Conservation (phyloP, 257 asterid genomes). For the Eucommia ulmoides region DNA sequence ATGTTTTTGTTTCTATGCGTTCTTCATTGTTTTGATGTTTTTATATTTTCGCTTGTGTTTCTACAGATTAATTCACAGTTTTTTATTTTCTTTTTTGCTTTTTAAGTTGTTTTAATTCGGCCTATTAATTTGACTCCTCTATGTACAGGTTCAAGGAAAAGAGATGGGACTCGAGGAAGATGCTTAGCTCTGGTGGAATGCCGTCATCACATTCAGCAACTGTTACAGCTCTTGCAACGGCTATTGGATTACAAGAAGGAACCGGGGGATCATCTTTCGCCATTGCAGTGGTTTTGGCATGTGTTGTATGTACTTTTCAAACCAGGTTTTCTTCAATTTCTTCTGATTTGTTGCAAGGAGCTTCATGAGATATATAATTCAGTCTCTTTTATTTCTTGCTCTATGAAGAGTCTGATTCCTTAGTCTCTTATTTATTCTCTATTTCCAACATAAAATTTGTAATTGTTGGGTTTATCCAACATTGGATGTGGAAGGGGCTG, state of each 20-base stretch:
- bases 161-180: constrained; percentile 84
- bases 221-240: constrained; percentile 72
- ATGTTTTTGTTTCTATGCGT: too few species aligned
- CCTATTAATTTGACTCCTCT: constrained; percentile 33
- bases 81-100: constrained; percentile 1
- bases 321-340: constrained; percentile 57
- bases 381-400: too few species aligned
- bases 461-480: too few species aligned
- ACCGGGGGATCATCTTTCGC: constrained; percentile 66
- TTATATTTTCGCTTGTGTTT: too few species aligned
- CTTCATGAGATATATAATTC: too few species aligned
- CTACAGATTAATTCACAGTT: too few species aligned
- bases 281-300: constrained; percentile 86
- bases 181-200: constrained; percentile 98
- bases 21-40: too few species aligned
- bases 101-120: constrained; percentile 25
- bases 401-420: too few species aligned
- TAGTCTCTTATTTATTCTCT: too few species aligned
- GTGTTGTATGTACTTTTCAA: constrained; percentile 91
- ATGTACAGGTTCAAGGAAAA: constrained; percentile 84
- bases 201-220: constrained; percentile 97
- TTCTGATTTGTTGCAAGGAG: too few species aligned
- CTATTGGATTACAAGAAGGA: constrained; percentile 79
- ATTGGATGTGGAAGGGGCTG: too few species aligned
- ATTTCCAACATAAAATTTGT: too few species aligned